Conservation (phyloP, 2,329 filamentous ascomycete genomes). For the Neurospora sp. region DNA sequence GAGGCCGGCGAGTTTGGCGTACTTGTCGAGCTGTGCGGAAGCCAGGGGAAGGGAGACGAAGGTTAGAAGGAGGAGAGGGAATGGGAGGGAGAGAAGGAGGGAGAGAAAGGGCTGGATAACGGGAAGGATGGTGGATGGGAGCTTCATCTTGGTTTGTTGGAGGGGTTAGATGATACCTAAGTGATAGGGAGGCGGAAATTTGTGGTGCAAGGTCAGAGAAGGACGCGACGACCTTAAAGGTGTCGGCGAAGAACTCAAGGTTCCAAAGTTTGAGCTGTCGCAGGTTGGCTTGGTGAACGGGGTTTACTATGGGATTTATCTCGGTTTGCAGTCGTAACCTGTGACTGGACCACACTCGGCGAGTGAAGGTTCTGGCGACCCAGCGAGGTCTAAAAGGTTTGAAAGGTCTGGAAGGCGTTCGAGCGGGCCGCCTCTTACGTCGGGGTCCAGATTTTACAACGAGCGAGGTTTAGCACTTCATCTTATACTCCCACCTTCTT, state of each 20-base stretch:
- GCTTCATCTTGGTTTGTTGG: background rate
- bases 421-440: background rate
- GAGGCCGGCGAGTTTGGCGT: conserved; percentile 43
- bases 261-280: conserved; percentile 10
- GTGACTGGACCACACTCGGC: conserved; percentile 1
- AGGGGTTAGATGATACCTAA: background rate
- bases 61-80: background rate
- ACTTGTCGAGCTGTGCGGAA: conserved; percentile 31
- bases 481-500: background rate
- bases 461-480: background rate
- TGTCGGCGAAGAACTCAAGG: conserved; percentile 8
- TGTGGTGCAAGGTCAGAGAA: conserved; percentile 24
- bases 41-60: background rate
- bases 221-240: conserved; percentile 12
- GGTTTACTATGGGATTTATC: conserved; percentile 10
- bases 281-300: conserved; percentile 8
- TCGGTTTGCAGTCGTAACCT: conserved; percentile 14
- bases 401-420: background rate
- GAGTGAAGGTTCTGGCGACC: conserved; percentile 1
- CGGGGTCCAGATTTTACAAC: background rate
- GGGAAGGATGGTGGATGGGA: background rate
- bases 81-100: background rate
- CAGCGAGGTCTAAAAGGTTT: background rate
- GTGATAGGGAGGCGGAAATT: conserved; percentile 22
- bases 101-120: background rate